Evolutionary conservation across 2,329 filamentous ascomycete genomes (phyloP).

Genomic region (Dichotomopilus funicola): DNA sequence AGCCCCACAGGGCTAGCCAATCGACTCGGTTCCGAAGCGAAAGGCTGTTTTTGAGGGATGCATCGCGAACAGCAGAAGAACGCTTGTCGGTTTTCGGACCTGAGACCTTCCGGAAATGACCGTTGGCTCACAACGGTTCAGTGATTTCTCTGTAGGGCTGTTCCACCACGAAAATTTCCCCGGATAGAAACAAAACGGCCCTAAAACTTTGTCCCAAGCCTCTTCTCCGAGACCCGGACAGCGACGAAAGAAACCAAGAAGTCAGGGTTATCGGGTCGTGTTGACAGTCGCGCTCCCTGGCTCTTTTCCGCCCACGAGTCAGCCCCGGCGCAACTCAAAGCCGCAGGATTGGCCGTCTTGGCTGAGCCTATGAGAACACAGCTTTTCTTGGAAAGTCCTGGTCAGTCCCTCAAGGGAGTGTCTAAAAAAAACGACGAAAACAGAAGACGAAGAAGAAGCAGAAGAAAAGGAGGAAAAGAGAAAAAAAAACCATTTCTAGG

Average conservation of each 20-base stretch:
- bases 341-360: not conserved
- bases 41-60: conserved; percentile 13
- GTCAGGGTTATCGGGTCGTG: not conserved
- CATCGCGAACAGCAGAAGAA: not conserved
- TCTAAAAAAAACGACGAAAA: too few relatives aligned
- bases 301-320: not conserved
- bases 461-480: too few relatives aligned
- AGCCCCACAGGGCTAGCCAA: not conserved
- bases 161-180: too few relatives aligned
- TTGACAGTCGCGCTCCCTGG: not conserved
- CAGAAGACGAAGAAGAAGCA: too few relatives aligned
- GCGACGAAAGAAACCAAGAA: not conserved
- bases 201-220: too few relatives aligned
- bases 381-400: not conserved
- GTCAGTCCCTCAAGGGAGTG: too few relatives aligned
- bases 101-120: not conserved
- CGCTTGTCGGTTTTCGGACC: not conserved
- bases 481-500: too few relatives aligned
- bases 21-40: not conserved
- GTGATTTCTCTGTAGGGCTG: too few relatives aligned
- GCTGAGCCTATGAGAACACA: not conserved
- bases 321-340: conserved; percentile 7
- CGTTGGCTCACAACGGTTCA: not conserved
- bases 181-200: too few relatives aligned
- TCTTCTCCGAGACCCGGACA: not conserved